Conservation (phyloP, 148 eudicot genomes). For the Cornus florida region DNA sequence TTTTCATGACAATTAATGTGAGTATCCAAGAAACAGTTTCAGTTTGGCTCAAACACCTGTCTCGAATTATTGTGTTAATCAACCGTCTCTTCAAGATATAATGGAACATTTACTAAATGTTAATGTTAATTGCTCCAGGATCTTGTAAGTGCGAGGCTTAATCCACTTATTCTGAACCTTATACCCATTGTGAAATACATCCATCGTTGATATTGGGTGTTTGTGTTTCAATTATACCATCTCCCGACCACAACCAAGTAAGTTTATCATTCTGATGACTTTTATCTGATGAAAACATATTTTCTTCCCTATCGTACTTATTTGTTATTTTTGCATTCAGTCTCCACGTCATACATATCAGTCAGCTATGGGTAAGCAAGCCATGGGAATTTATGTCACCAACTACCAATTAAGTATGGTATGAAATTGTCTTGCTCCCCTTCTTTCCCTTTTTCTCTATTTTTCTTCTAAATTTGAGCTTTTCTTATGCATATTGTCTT, state of each 20-base stretch:
- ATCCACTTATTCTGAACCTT: conserved; percentile 92
- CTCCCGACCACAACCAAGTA: conserved; percentile 98
- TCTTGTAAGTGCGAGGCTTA: conserved; percentile 73
- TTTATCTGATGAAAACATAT: neutral
- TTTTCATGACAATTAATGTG: conserved; percentile 98
- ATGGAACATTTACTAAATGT: neutral
- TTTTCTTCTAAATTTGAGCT: neutral
- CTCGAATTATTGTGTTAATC: neutral
- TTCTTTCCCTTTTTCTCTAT: too few relatives aligned
- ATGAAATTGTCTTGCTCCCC: neutral
- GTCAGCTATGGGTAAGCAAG: conserved; percentile 99
- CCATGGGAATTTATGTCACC: conserved; percentile 98
- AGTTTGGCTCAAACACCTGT: neutral
- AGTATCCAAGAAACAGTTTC: conserved; percentile 17
- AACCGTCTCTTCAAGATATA: neutral
- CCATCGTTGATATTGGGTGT: conserved; percentile 97
- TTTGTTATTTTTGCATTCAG: conserved; percentile 35
- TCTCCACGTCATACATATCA: conserved; percentile 99
- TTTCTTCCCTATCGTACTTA: conserved; percentile 13
- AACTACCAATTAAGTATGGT: conserved; percentile 99
- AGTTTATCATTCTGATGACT: conserved; percentile 8
- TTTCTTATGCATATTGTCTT: neutral
- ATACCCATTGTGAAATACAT: conserved; percentile 98
- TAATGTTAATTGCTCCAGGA: conserved; percentile 48
- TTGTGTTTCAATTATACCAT: conserved; percentile 98